These are phyloP conservation scores for Colletotrichum euphorbiae DNA, from an alignment of 2,329 filamentous ascomycete species.

Conservation along the genomic window DNA sequence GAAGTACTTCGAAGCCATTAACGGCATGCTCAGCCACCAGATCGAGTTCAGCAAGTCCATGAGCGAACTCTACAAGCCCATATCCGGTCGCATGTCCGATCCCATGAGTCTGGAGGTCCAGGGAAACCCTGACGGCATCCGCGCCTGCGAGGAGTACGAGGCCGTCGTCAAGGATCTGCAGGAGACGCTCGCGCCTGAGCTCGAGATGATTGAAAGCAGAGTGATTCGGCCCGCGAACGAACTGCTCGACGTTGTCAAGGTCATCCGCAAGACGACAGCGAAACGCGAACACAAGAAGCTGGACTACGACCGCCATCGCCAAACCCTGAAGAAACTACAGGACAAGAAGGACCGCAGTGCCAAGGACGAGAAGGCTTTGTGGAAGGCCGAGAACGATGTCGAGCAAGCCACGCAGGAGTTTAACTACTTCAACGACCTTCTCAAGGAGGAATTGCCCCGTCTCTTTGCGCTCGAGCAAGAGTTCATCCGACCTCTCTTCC, in stretches of 20 bases:
- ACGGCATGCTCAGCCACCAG: constrained; percentile 96
- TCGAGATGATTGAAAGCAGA: constrained; percentile 96
- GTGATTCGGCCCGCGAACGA: constrained; percentile 94
- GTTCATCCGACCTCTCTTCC: constrained; percentile 97
- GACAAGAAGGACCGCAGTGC: constrained; percentile 97
- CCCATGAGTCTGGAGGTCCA: constrained; percentile 84
- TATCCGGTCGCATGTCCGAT: constrained; percentile 94
- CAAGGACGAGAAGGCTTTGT: constrained; percentile 97
- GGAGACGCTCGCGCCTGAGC: constrained; percentile 86
- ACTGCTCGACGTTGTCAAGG: constrained; percentile 93
- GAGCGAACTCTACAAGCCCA: constrained; percentile 97
- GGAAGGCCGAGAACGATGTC: constrained; percentile 92
- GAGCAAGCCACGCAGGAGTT: constrained; percentile 95
- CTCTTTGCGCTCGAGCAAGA: constrained; percentile 90
- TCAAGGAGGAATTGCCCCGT: constrained; percentile 95
- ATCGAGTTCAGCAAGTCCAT: constrained; percentile 98
- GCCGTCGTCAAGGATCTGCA: constrained; percentile 89
- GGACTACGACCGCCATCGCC: constrained; percentile 90
- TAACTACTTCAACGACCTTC: constrained; percentile 96
- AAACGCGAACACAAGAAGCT: constrained; percentile 99
- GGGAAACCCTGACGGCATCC: constrained; percentile 92
- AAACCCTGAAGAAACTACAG: constrained; percentile 89
- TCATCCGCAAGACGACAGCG: constrained; percentile 85
- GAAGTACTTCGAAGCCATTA: constrained; percentile 98
- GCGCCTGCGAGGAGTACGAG: constrained; percentile 97